Evolutionary conservation across 2,329 filamentous ascomycete species (phyloP).

Genomic region (Apiospora phragmitis): DNA sequence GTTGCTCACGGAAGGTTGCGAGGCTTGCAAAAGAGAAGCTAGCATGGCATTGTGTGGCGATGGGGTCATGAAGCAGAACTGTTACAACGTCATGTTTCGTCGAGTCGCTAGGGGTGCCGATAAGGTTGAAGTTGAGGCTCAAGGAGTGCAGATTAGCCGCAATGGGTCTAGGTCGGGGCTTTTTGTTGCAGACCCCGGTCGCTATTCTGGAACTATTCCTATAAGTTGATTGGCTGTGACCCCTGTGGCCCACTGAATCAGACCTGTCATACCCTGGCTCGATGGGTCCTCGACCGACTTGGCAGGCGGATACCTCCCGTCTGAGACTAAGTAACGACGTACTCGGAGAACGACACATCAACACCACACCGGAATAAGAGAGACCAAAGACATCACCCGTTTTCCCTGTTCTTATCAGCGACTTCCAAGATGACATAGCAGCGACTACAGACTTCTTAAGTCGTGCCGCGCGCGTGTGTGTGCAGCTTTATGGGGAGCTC

Average conservation of each 20-base stretch:
- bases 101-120: conserved; percentile 29
- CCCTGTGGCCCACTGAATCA: background rate
- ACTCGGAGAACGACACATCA: background rate
- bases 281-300: background rate
- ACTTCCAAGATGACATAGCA: background rate
- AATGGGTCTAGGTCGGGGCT: conserved; percentile 4
- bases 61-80: conserved; percentile 45
- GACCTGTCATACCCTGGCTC: background rate
- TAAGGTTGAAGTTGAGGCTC: conserved; percentile 27
- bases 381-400: background rate
- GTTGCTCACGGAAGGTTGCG: no score
- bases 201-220: background rate
- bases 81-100: conserved; percentile 49
- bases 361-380: background rate
- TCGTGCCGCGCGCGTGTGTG: background rate
- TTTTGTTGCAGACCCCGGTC: conserved; percentile 9
- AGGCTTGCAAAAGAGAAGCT: background rate
- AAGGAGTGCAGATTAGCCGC: conserved; percentile 17
- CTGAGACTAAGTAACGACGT: background rate
- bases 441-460: background rate
- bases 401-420: background rate
- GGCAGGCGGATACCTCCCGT: conserved; percentile 8
- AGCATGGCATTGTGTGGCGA: conserved; percentile 25
- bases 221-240: background rate
- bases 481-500: background rate